Percentiles rank a stretch among this genome's conserved stretches.
These are phyloP conservation scores for Aquanectria penicillioides DNA, from an alignment of 2,329 filamentous ascomycete genomes.

Conservation along the genomic window DNA sequence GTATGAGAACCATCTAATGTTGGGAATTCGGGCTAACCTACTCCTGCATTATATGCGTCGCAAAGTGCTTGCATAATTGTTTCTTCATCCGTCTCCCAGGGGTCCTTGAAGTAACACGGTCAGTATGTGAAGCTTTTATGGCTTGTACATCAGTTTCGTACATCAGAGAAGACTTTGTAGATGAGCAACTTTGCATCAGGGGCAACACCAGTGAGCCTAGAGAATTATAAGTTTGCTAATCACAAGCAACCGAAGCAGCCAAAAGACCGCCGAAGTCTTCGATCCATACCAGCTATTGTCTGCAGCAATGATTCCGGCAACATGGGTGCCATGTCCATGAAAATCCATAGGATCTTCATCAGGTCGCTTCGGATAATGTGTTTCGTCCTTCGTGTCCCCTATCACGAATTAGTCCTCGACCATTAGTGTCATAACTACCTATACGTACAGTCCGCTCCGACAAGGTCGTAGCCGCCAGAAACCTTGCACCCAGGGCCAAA, in stretches of 20 bases:
- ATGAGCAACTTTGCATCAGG: slow-evolving; percentile 55
- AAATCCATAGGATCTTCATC: slow-evolving; percentile 49
- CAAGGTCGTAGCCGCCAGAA: slow-evolving; percentile 51
- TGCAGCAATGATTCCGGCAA: slow-evolving; percentile 60
- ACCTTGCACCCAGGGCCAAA: slow-evolving; percentile 52
- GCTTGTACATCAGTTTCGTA: slow-evolving; percentile 10
- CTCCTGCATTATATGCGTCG: slow-evolving; percentile 49
- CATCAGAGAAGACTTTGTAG: slow-evolving; percentile 56
- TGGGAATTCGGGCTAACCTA: slow-evolving; percentile 24
- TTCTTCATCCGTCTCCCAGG: slow-evolving; percentile 46
- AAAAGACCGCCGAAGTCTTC: too few relatives aligned
- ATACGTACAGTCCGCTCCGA: slow-evolving; percentile 45
- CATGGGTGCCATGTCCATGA: slow-evolving; percentile 51
- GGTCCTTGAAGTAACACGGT: slow-evolving; percentile 29
- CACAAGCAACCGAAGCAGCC: neutral
- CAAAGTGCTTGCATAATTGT: slow-evolving; percentile 50
- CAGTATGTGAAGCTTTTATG: neutral
- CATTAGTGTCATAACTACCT: neutral
- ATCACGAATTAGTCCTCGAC: slow-evolving; percentile 17
- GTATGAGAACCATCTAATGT: too few relatives aligned
- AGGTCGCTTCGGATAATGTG: slow-evolving; percentile 43
- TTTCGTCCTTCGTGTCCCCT: slow-evolving; percentile 46
- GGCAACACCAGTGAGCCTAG: slow-evolving; percentile 55
- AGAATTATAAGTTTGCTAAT: slow-evolving; percentile 5
- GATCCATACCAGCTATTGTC: slow-evolving; percentile 48